Conservation (phyloP, 139 green algal species). For the Tetradesmus lagerheimii region DNA sequence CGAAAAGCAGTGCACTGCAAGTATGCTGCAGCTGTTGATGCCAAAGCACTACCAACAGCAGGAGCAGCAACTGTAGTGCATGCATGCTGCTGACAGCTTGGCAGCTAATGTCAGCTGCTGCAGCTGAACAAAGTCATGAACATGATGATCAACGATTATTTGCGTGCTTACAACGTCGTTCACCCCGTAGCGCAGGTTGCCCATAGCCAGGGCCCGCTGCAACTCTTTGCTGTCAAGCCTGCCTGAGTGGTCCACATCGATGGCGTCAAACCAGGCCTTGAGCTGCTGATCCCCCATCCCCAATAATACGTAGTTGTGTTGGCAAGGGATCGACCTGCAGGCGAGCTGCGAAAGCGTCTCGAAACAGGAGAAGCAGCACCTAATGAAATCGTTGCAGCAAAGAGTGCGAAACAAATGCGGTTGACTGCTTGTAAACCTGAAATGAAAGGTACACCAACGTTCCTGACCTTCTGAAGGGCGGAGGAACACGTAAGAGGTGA, state of each 20-base stretch:
- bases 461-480: background rate
- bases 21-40: background rate
- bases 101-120: background rate
- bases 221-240: slow-evolving; percentile 49
- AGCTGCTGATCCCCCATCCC: slow-evolving; percentile 15
- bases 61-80: background rate
- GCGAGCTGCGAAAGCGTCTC: background rate
- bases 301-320: background rate
- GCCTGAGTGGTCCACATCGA: slow-evolving; percentile 43
- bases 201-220: slow-evolving; percentile 43
- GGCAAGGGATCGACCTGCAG: background rate
- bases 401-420: too few species aligned
- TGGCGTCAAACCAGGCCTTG: slow-evolving; percentile 38
- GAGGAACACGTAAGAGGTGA: background rate
- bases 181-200: slow-evolving; percentile 19
- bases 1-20: background rate
- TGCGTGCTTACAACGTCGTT: slow-evolving; percentile 9
- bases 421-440: too few species aligned
- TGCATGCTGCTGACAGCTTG: background rate
- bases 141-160: background rate
- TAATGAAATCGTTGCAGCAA: too few species aligned
- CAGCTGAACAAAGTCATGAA: background rate
- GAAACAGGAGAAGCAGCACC: too few species aligned
- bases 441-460: background rate
- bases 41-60: background rate